Base-by-base conservation (phyloP, 176 grass and related monocot genomes). In the Avena eriantha region DNA sequence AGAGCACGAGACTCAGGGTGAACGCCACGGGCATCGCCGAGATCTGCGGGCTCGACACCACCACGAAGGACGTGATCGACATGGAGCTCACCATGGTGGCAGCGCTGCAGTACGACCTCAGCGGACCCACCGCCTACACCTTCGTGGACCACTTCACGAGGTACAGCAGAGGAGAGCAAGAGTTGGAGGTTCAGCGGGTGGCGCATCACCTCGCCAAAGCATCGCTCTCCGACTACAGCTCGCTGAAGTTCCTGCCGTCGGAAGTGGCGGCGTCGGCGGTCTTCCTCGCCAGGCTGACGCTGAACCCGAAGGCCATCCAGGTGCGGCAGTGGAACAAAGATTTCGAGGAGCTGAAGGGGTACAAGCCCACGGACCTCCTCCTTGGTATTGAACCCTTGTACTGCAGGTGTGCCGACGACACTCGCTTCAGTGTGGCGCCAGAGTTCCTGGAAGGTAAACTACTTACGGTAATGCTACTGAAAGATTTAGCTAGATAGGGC, bases 121-220 rank as follows among this genome's bases (percentile, higher is more conserved):
- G 80, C 14, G 18, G 18, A 8, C 80, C 80, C 61, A 83, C 72
- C 60, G 80, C 86, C 23, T 13, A 70, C 80, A 83, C 73, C 49
- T 88, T 88, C 73, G 61, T 88, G 12, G 60, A 78, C 4, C 73
- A 83, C 60, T 83, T 88, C 86, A 78, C 80, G 14, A 65, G 80
- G 19, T 69, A 36, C 13, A 5, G 5, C 7, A 8, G 1, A 0
- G 0, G 6, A 1, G 8, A 49, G 36, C 5, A 5, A 19, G 84
- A 39, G 0, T 1, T 34, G 24, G 21, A 48, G 61, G 18, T 88
- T 36, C 36, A 31, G 50, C n/a, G 2, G 36, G 2, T 29, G 15
- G 80, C 86, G 61, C 50, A 83, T 5, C 2, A 3, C 5, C 26
- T 88, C 12, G 72, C 72, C 5, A 29, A 69, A 9, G 0, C 4